Base-by-base conservation (phyloP, 2,329 filamentous ascomycete genomes). In the Pseudophaeomoniella oleicola region DNA sequence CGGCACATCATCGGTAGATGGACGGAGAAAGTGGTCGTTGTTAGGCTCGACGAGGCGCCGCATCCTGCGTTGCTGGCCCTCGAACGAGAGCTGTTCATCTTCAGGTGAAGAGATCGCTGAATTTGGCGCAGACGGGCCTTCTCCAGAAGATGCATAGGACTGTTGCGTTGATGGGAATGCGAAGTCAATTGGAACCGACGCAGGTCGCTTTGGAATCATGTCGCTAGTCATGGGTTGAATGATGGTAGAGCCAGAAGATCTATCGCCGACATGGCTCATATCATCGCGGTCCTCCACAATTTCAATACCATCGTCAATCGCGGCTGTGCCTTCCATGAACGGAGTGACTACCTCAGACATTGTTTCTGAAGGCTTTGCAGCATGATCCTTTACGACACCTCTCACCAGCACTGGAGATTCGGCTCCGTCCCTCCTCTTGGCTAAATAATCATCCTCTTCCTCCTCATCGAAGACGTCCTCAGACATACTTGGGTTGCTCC, bases 401-500 rank as follows among this genome's bases (percentile, higher is more conserved):
- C 9, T 6, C 9, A 27, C 22, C 22, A 9, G 6, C 22, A 27
- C 9, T 27, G 22, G 22, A n/a, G 22, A 27, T 27, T 27, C 22
- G 22, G 22, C 22, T 27, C 22, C 22, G 6, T 6, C 22, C n/a
- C 14, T 34, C 32, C 19, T 34, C 15, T 49, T 53, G 16, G 60
- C 61, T 16, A 64, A 43, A 39, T 64, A 64, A 6, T 59, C 62
- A 46, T 67, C 63, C 39, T 67, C 64, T 41, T 67, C 64, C 42
- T 67, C 62, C 44, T 67, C 64, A 33, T 66, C 60, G 39, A 67
- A 64, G 3, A 66, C 64, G 44, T 67, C 64, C 4, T 58, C 57
- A 34, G 60, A 56, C 35, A 64, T 47, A 1, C 54, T 49, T 5
- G 57, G 46, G 30, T 51, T 55, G 16, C 55, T 60, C 11, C 53